Evolutionary conservation across 257 asterid genomes (phyloP).

Genomic region (Solanum chiquidenum): DNA sequence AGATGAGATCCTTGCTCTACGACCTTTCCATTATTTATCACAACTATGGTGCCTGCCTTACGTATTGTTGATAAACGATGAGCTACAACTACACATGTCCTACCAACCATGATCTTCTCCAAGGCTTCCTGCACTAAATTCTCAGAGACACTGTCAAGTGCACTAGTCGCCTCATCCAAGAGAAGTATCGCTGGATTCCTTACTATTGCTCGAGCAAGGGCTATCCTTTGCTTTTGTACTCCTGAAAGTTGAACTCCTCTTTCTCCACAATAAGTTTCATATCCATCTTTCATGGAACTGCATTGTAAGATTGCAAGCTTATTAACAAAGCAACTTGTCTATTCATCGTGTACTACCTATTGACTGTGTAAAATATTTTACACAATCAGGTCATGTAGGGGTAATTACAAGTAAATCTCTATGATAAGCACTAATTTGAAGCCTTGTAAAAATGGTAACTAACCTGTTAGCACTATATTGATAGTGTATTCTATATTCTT

Average conservation of each 20-base stretch:
- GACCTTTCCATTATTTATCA: not conserved
- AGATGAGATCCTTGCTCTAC: constrained; percentile 37
- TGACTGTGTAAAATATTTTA: not conserved
- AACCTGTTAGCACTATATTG: not conserved
- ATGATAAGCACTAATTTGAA: not conserved
- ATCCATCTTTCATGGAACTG: not conserved
- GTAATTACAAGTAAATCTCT: not conserved
- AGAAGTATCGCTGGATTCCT: not conserved
- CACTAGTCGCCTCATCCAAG: not conserved
- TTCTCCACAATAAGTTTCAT: not conserved
- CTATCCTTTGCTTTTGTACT: not conserved
- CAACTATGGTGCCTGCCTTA: not conserved
- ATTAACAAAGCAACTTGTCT: constrained; percentile 13
- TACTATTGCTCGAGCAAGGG: not conserved
- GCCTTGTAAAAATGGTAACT: not conserved
- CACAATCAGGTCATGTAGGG: not conserved
- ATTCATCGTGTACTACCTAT: not conserved
- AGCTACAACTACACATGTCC: constrained; percentile 41
- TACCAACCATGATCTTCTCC: constrained; percentile 38
- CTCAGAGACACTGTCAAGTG: not conserved
- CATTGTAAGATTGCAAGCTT: not conserved
- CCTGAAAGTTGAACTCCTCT: not conserved
- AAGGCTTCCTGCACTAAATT: constrained; percentile 34
- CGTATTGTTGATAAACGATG: constrained; percentile 20
- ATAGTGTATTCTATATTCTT: not conserved